Evolutionary conservation across 805 yeast genomes (phyloP), one percentile per base, ranked within the genome.

Genomic region (Schwanniomyces vanrijiae): DNA sequence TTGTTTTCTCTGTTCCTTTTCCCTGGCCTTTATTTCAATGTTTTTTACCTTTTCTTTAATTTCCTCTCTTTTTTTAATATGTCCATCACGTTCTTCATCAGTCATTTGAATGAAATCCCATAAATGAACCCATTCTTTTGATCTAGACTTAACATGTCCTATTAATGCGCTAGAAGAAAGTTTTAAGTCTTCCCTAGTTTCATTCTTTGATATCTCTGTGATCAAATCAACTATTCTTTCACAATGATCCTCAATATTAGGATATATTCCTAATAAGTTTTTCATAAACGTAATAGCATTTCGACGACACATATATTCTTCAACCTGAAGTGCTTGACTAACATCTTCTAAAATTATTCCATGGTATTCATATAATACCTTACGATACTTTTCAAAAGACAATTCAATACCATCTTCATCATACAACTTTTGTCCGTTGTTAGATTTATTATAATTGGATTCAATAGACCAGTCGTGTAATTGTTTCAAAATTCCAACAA

Each of bases 261-360:
- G 96, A 60, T 81, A 90, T 13, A 78, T 75, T 2, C 77, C 75
- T 16, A 84, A 66, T 38, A 85, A 65, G 53, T 82, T 82, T 59
- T 85, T 88, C 70, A 90, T 69, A 55, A 89, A 81, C 1, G 88
- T 85, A 48, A 90, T 87, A 3, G 89, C 80, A 64, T 90, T 91
- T 46, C 90, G 80, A 44, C 94, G 77, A 2, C 87, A 83, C 81
- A 88, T 86, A 61, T 90, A 91, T 46, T 85, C 86, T 3, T 68
- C 62, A 5, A 79, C 75, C 16, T 61, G 57, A 38, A 86, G 65
- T 3, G 83, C 71, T 1, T 61, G 53, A 8, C 62, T 53, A 8
- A 83, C 52, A 25, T 77, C 79, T 1, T 65, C 61, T 11, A 82
- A 64, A 6, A 88, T 60, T 1, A 60, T 56, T 2, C 65, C 52